phyloP scores from a whole-genome alignment of 129 eudicot genomes.

The Helianthus tuberosus region DNA sequence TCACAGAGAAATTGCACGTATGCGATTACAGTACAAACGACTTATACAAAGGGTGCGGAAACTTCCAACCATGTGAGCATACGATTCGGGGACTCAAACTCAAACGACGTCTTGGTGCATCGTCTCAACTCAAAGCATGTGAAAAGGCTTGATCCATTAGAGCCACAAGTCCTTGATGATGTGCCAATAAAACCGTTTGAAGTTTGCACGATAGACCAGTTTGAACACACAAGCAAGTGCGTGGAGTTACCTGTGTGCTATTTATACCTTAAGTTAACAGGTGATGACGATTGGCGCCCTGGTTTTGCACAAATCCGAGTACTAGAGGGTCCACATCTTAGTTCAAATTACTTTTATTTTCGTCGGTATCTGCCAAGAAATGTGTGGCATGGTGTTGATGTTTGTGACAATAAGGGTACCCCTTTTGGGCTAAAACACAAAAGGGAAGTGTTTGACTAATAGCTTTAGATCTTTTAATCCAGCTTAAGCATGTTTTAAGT shows the following conservation, averaged over 20 bases:
- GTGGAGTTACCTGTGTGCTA: slow-evolving; percentile 58
- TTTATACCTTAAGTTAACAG: slow-evolving; percentile 48
- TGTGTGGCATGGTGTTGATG: slow-evolving; percentile 61
- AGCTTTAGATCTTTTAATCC: neutral
- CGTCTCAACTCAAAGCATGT: slow-evolving; percentile 54
- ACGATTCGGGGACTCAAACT: slow-evolving; percentile 57
- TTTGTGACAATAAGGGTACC: slow-evolving; percentile 44
- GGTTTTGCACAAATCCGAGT: slow-evolving; percentile 63
- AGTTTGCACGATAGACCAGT: slow-evolving; percentile 64
- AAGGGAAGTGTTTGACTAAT: slow-evolving; percentile 42
- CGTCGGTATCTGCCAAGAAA: slow-evolving; percentile 54
- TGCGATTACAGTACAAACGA: slow-evolving; percentile 55
- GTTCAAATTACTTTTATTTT: slow-evolving; percentile 50
- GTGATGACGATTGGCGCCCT: slow-evolving; percentile 73
- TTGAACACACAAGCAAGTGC: slow-evolving; percentile 53
- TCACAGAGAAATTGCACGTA: slow-evolving; percentile 57
- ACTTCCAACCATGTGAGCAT: slow-evolving; percentile 59
- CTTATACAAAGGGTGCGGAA: slow-evolving; percentile 59
- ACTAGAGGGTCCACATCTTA: slow-evolving; percentile 45
- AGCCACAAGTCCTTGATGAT: slow-evolving; percentile 62
- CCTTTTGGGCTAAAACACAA: slow-evolving; percentile 54
- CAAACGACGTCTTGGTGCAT: slow-evolving; percentile 56
- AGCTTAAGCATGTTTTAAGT: slow-evolving; percentile 13
- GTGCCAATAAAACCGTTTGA: slow-evolving; percentile 68
- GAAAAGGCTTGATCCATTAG: slow-evolving; percentile 59